A percentile compares a stretch with the other conserved stretches of the same genome.
Evolutionary conservation across 345 rosid genomes (phyloP).

Genomic region (Erodium maritimum): DNA sequence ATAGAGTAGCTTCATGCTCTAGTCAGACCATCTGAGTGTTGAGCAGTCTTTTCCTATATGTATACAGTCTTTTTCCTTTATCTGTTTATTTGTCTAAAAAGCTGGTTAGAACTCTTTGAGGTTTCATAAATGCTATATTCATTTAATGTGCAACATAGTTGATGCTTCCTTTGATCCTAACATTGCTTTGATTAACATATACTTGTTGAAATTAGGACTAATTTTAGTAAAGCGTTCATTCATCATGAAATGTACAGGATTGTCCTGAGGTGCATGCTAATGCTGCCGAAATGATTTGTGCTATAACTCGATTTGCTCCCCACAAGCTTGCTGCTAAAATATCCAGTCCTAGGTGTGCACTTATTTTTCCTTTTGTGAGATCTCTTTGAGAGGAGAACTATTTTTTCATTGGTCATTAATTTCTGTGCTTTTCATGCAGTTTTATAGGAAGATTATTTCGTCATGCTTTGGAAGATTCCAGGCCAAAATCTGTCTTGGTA

Average conservation of each 20-base stretch:
- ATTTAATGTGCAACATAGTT: background rate
- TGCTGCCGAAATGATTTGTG: slow-evolving; percentile 82
- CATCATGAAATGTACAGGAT: slow-evolving; percentile 33
- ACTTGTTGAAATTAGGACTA: background rate
- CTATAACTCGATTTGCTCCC: slow-evolving; percentile 73
- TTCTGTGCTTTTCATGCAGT: slow-evolving; percentile 25
- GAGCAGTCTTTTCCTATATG: no score
- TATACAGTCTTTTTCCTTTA: no score
- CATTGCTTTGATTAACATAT: background rate
- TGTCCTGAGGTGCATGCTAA: slow-evolving; percentile 91
- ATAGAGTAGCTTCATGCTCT: background rate
- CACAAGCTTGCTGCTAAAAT: slow-evolving; percentile 73
- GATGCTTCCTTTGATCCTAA: background rate
- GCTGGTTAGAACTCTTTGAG: background rate
- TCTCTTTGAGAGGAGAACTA: background rate
- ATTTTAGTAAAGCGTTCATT: slow-evolving; percentile 1
- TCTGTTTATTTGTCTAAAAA: no score
- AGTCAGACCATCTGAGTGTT: background rate
- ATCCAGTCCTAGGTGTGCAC: slow-evolving; percentile 53
- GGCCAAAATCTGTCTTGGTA: slow-evolving; percentile 83
- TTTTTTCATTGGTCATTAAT: background rate
- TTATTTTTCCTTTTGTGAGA: background rate
- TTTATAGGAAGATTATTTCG: slow-evolving; percentile 69
- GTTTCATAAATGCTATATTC: background rate
- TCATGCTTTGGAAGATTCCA: slow-evolving; percentile 73